phyloP scores from a whole-genome alignment of 2,329 filamentous ascomycete species.

The Colletotrichum sidae region DNA sequence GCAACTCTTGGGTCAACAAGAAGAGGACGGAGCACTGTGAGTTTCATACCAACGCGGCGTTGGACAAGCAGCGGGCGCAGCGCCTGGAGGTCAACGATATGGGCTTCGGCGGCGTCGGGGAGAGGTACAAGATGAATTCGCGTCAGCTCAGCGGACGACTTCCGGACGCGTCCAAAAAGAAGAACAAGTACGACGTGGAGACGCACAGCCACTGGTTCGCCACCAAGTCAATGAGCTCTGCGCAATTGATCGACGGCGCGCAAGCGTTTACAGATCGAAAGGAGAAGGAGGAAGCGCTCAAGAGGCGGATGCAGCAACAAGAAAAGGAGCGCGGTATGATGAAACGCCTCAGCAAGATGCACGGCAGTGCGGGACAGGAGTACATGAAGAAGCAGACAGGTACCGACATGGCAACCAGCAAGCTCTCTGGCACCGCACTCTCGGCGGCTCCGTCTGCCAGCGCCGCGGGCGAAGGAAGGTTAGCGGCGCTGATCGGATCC shows the following conservation, averaged over 20 bases:
- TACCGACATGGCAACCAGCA: slow-evolving; percentile 16
- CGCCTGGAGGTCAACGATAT: slow-evolving; percentile 85
- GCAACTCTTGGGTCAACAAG: slow-evolving; percentile 87
- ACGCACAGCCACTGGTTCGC: slow-evolving; percentile 70
- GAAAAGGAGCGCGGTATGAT: slow-evolving; percentile 81
- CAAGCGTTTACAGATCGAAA: slow-evolving; percentile 69
- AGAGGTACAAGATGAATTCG: slow-evolving; percentile 32
- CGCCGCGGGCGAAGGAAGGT: slow-evolving; percentile 45
- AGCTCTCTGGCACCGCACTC: slow-evolving; percentile 10
- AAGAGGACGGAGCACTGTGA: slow-evolving; percentile 92
- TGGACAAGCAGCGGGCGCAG: slow-evolving; percentile 73
- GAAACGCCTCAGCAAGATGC: slow-evolving; percentile 72
- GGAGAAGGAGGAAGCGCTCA: slow-evolving; percentile 74
- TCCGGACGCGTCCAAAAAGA: slow-evolving; percentile 45
- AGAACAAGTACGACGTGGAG: slow-evolving; percentile 66
- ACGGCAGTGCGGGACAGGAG: slow-evolving; percentile 74
- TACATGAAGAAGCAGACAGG: slow-evolving; percentile 67
- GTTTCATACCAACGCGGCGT: slow-evolving; percentile 86
- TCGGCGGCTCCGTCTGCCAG: slow-evolving; percentile 27
- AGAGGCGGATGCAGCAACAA: slow-evolving; percentile 71
- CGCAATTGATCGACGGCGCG: slow-evolving; percentile 74
- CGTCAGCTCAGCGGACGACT: slow-evolving; percentile 39
- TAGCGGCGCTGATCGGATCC: slow-evolving; percentile 57
- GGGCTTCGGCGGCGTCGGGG: slow-evolving; percentile 54
- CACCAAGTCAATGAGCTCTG: slow-evolving; percentile 63